These are phyloP conservation scores for Nicotiana sylvestris DNA, from an alignment of 257 asterid genomes.

Conservation along the genomic window DNA sequence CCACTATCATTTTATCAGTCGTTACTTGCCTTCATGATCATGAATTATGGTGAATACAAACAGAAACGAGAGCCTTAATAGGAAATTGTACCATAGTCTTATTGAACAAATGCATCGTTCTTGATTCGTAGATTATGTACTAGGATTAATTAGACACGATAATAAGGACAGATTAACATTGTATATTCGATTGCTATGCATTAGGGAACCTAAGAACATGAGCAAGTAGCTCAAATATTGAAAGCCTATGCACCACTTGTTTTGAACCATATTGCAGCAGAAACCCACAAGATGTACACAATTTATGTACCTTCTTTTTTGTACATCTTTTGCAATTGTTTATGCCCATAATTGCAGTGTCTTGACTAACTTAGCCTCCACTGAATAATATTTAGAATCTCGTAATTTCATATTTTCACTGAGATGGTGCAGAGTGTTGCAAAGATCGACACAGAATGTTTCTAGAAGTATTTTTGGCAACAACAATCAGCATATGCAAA, in stretches of 20 bases:
- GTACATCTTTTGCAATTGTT: background rate
- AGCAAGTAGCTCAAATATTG: background rate
- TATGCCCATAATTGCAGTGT: background rate
- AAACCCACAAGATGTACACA: background rate
- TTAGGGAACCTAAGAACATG: background rate
- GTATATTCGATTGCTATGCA: background rate
- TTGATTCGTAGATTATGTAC: background rate
- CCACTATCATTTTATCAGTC: background rate
- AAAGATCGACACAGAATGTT: background rate
- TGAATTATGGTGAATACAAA: background rate
- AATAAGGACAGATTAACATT: background rate
- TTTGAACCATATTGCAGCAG: background rate
- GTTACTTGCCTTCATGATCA: background rate
- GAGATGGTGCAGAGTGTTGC: background rate
- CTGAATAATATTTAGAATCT: background rate
- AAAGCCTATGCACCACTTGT: too few relatives aligned
- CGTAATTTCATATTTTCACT: background rate
- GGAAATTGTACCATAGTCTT: background rate
- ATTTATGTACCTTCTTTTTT: background rate
- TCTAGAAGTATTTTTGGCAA: too few relatives aligned
- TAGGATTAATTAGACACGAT: background rate
- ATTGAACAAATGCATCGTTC: background rate
- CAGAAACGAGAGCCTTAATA: background rate
- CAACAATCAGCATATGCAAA: too few relatives aligned
- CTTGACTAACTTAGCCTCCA: background rate